Evolutionary conservation across 345 rosid genomes (phyloP).

Genomic region (Hypericum androsaemum): DNA sequence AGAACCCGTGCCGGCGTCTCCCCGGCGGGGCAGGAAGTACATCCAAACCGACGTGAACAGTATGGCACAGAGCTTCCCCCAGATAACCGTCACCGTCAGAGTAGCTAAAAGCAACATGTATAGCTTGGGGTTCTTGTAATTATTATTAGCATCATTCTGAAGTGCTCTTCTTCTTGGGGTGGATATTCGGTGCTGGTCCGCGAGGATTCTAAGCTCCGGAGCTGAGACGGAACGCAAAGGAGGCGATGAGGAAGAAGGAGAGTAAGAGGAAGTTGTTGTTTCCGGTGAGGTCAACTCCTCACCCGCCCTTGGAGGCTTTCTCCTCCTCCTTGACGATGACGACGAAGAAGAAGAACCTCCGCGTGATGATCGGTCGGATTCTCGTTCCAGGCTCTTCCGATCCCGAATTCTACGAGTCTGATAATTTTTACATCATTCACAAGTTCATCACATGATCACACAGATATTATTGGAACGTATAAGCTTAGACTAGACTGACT

Average conservation of each 20-base stretch:
- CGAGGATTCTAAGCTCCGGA: no score
- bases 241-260: neutral
- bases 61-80: conserved; percentile 36
- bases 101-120: conserved; percentile 14
- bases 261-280: no score
- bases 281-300: no score
- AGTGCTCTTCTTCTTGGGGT: neutral
- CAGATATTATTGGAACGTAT: no score
- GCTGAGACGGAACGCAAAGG: conserved; percentile 6
- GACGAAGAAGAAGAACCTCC: neutral
- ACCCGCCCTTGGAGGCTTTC: no score
- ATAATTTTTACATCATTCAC: neutral
- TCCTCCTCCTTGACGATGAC: no score
- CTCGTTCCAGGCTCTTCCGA: conserved; percentile 10
- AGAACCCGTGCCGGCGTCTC: neutral
- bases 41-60: conserved; percentile 27
- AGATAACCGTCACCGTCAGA: conserved; percentile 22
- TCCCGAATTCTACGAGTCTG: conserved; percentile 23
- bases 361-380: conserved; percentile 10
- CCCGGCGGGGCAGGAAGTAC: conserved; percentile 16
- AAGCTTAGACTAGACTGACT: conserved; percentile 2
- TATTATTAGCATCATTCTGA: neutral
- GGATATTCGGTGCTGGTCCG: conserved; percentile 2
- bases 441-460: neutral
- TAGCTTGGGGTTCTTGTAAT: conserved; percentile 9